Evolutionary conservation across 371 early-diverging fungal genomes (phyloP), one percentile per base, ranked within the genome.

Genomic region (Haplosporangium sp.): DNA sequence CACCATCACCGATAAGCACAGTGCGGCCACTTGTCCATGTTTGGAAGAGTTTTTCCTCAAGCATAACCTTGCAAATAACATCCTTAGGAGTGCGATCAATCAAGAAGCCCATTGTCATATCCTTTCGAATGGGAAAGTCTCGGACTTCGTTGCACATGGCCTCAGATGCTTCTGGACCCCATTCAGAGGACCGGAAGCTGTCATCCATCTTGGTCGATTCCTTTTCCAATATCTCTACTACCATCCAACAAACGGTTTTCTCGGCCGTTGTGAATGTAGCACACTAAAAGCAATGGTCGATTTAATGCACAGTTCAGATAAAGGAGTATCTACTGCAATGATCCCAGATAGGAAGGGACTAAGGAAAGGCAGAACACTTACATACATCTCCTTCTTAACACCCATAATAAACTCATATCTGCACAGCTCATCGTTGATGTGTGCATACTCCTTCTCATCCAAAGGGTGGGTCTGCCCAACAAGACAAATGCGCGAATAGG

Each of bases 41-140:
- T 11, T 58, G 38, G 36, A 70, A 70, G 11, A 63, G 5, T 42
- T 70, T 70, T 12, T 70, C 71, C 29, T 70, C 71, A 0, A 70
- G 48, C 36, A 57, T 55, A 10, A 70, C 64, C 38, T 64, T 67
- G 10, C 64, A 73, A n/a, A 67, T 73, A 7, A 67, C 50, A 0
- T 63, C 67, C 14, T 59, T 62, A 7, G 58, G 47, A 3, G 74
- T 59, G 8, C 21, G 14, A 7, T 59, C 64, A 12, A 73, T 47
- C 43, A 73, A 48, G 5, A 55, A 52, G 0, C 67, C 63, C 10
- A 73, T 14, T 2, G 61, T 66, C 16, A 40, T 12, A 9, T 29
- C 16, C 12, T 14, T 18, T 10, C 58, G 60, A 41, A 45, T 20
- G 2, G 62, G 46, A 6, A 67, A 53, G 9, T 73, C 59, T 3